These are phyloP conservation scores for Leccinum solheimii DNA, from an alignment of 1,284 basidiomycete genomes.

Conservation along the genomic window DNA sequence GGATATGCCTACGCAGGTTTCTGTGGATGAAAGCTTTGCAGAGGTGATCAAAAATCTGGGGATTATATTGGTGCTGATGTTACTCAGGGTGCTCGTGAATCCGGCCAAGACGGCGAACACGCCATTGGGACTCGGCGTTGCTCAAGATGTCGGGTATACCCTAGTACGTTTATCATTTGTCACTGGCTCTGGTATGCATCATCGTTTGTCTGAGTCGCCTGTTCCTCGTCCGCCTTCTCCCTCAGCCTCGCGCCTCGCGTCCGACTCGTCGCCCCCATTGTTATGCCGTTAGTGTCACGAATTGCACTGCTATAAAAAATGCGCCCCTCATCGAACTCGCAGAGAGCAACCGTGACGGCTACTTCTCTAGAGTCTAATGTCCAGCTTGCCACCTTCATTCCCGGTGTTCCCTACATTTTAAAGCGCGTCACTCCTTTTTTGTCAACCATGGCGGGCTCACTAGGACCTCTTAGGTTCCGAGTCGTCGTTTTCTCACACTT, in stretches of 20 bases:
- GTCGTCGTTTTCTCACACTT: constrained; percentile 70
- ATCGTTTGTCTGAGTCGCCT: too few species aligned
- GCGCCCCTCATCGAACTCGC: constrained; percentile 80
- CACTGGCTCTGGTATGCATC: too few species aligned
- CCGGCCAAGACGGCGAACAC: too few species aligned
- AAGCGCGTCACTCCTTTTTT: constrained; percentile 73
- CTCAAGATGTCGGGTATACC: too few species aligned
- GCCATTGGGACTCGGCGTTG: too few species aligned
- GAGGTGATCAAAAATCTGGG: too few species aligned
- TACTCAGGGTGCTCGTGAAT: too few species aligned
- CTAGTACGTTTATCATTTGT: too few species aligned
- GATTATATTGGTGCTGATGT: too few species aligned
- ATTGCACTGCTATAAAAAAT: constrained; percentile 74
- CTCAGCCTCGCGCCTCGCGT: constrained; percentile 11
- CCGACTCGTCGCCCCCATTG: constrained; percentile 3
- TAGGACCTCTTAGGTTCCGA: constrained; percentile 42
- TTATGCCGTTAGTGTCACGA: constrained; percentile 55
- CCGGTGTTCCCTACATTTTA: constrained; percentile 79
- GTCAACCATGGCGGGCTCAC: constrained; percentile 76
- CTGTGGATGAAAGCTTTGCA: too few species aligned
- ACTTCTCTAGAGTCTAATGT: constrained; percentile 66
- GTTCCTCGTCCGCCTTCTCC: too few species aligned
- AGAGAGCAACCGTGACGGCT: constrained; percentile 71
- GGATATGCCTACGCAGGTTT: too few species aligned
- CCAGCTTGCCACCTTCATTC: constrained; percentile 76